Base-by-base conservation (phyloP, 2,329 filamentous ascomycete genomes). In the Hypocreales sp. region DNA sequence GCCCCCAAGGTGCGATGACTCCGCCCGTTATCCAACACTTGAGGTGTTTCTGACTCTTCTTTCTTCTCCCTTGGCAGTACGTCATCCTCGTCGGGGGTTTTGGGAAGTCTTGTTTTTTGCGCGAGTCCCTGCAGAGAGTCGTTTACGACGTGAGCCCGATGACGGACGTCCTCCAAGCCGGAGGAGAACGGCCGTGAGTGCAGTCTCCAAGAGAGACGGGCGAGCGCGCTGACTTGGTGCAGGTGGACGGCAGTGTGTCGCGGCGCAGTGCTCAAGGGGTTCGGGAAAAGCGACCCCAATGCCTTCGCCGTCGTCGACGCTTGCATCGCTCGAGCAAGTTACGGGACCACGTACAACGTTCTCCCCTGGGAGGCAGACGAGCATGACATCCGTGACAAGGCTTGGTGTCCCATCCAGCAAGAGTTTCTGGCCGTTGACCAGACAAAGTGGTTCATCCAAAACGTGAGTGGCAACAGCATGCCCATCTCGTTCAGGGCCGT, bases 11-110 rank as follows among this genome's bases (percentile, higher is more conserved):
- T 52, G 25, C 19, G 25, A n/a, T n/a, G n/a, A n/a, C n/a, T n/a
- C n/a, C n/a, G n/a, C n/a, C n/a, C n/a, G n/a, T n/a, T n/a, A n/a
- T n/a, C n/a, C n/a, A n/a, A n/a, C n/a, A n/a, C n/a, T n/a, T n/a
- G n/a, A n/a, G n/a, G n/a, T n/a, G n/a, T n/a, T n/a, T n/a, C n/a
- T n/a, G n/a, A n/a, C 11, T 15, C 2, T 3, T 19, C 19, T 9
- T 15, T 16, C 18, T 3, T 5, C 15, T 8, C 12, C 13, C 12
- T 8, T 8, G 3, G 1, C 15, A 58, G 56, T 50, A 47, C 15
- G 28, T 59, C 5, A 40, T 57, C 2, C 40, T 60, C 0, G 54
- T 51, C 0, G 56, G 56, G 0, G 56, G 55, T 0, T 51, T 60
- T 5, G 55, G 56, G 0, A 35, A 46, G 2, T 49, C 40, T 10